phyloP scores from a whole-genome alignment of 2,329 filamentous ascomycete species.

The Colletotrichum chrysophilum region DNA sequence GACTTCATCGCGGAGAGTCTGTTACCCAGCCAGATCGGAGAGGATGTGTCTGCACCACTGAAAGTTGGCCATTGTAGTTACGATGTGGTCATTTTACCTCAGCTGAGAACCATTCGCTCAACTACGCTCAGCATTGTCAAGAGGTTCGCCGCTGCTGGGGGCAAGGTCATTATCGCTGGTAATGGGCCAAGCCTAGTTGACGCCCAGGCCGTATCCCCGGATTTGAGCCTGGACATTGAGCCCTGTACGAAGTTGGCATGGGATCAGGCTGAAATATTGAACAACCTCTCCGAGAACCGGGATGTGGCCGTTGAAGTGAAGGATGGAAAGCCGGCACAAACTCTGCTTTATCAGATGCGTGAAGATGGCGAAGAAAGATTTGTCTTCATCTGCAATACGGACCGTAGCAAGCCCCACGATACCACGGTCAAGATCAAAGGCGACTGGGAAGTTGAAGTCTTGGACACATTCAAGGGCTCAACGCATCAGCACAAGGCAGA shows the following conservation, averaged over 20 bases:
- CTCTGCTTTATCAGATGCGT: slow-evolving; percentile 33
- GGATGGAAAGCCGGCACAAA: slow-evolving; percentile 5
- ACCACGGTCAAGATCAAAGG: slow-evolving; percentile 29
- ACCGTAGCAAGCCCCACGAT: slow-evolving; percentile 24
- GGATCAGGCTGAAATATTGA: not conserved
- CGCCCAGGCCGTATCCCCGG: not conserved
- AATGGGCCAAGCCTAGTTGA: not conserved
- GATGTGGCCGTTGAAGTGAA: not conserved
- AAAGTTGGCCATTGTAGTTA: slow-evolving; percentile 33
- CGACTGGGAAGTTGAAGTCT: slow-evolving; percentile 27
- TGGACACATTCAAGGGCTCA: slow-evolving; percentile 32
- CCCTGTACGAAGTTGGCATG: not conserved
- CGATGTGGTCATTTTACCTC: slow-evolving; percentile 33
- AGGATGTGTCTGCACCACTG: slow-evolving; percentile 11
- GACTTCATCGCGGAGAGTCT: slow-evolving; percentile 37
- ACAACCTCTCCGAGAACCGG: not conserved
- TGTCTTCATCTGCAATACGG: slow-evolving; percentile 35
- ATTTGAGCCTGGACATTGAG: not conserved
- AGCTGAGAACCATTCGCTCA: slow-evolving; percentile 33
- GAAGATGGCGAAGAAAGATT: slow-evolving; percentile 31
- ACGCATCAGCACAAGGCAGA: not conserved
- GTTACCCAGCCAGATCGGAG: slow-evolving; percentile 25
- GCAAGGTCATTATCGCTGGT: slow-evolving; percentile 6
- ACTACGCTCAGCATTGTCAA: slow-evolving; percentile 29
- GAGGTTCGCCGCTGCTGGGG: slow-evolving; percentile 23